Percentiles rank a stretch among this genome's conserved stretches.
These are phyloP conservation scores for Trifolium repens DNA, from an alignment of 306 rosid genomes.

Conservation along the genomic window DNA sequence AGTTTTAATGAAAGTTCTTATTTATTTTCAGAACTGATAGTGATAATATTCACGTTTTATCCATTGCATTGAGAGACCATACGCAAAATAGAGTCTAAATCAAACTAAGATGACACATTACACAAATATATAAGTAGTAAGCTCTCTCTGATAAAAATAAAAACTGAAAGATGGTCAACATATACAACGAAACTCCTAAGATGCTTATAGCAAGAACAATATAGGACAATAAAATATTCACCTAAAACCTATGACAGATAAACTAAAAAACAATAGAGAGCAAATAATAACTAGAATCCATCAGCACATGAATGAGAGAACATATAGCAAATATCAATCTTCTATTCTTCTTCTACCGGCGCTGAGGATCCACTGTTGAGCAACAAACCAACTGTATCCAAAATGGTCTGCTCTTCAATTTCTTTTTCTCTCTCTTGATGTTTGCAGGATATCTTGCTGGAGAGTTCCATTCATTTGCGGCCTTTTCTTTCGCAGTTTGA, in stretches of 20 bases:
- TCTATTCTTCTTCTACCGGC: constrained; percentile 40
- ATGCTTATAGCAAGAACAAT: constrained; percentile 12
- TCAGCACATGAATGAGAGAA: constrained; percentile 5
- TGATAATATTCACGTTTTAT: not conserved
- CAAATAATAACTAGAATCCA: constrained; percentile 40
- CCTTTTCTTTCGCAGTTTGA: constrained; percentile 48
- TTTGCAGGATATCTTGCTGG: constrained; percentile 80
- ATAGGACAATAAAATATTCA: constrained; percentile 42
- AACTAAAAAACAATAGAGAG: constrained; percentile 26
- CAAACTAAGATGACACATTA: not conserved
- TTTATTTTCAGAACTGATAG: not conserved
- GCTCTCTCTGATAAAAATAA: constrained; percentile 26
- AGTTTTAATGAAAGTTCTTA: not conserved
- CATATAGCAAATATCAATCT: not conserved
- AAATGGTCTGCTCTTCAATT: constrained; percentile 72
- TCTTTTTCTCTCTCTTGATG: constrained; percentile 74
- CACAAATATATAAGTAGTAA: not conserved
- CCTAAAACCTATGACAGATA: constrained; percentile 38
- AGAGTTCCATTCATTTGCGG: constrained; percentile 81
- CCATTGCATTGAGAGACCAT: not conserved
- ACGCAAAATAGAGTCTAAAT: not conserved
- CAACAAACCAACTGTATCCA: constrained; percentile 92
- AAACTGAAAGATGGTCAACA: constrained; percentile 40
- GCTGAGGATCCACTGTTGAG: constrained; percentile 63
- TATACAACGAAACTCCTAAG: constrained; percentile 45